phyloP scores from a whole-genome alignment of 2,329 filamentous ascomycete genomes.

The Zymoseptoria crescenta region DNA sequence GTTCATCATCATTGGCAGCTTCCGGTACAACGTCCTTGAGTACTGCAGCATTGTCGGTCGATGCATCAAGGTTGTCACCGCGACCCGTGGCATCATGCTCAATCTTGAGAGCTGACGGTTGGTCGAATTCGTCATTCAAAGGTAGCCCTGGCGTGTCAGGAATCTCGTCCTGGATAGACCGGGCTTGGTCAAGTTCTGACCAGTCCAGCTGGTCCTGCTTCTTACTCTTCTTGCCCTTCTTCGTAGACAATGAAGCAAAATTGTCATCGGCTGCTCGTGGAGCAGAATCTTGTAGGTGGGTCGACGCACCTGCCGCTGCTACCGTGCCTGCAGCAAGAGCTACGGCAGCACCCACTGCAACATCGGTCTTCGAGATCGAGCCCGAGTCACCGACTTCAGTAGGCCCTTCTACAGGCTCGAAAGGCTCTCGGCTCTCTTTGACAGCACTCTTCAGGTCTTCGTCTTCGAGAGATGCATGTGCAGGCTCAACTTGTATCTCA shows the following conservation, averaged over 20 bases:
- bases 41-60: no score
- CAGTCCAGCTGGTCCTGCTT: constrained; percentile 5
- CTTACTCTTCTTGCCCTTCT: constrained; percentile 20
- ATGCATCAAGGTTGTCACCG: not conserved
- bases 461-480: no score
- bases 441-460: not conserved
- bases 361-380: not conserved
- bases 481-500: not conserved
- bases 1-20: not conserved
- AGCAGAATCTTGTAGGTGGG: not conserved
- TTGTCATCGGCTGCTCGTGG: not conserved
- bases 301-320: not conserved
- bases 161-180: not conserved
- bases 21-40: not conserved
- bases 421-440: not conserved
- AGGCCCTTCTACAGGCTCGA: not conserved
- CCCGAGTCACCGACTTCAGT: not conserved
- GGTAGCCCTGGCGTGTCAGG: not conserved
- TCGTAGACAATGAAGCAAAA: constrained; percentile 1
- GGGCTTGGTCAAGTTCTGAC: not conserved
- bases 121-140: not conserved
- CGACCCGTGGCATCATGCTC: not conserved
- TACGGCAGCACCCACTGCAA: not conserved
- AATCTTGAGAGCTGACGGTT: not conserved
- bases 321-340: not conserved